phyloP scores from a whole-genome alignment of 352 stramenopile species.

The Phytophthora idaei region DNA sequence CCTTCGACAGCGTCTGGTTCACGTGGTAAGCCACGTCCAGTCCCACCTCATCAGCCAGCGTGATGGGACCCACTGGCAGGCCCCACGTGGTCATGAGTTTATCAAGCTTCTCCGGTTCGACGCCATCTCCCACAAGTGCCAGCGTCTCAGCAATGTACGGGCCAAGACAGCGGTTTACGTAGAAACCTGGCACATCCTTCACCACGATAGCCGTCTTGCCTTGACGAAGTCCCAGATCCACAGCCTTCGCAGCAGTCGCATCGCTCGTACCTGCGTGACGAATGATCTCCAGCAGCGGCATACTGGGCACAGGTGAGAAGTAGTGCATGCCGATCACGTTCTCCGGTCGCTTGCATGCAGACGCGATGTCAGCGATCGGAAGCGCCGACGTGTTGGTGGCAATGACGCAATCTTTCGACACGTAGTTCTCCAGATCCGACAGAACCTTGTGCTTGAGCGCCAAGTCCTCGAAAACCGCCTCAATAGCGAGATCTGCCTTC shows the following conservation, averaged over 20 bases:
- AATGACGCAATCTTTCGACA: conserved; percentile 95
- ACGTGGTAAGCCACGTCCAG: conserved; percentile 98
- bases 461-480: conserved; percentile 98
- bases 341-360: conserved; percentile 80
- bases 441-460: conserved; percentile 97
- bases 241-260: conserved; percentile 88
- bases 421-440: conserved; percentile 92
- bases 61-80: conserved; percentile 97
- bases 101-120: conserved; percentile 94
- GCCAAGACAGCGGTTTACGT: conserved; percentile 98
- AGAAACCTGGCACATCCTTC: conserved; percentile 99
- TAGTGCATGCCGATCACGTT: conserved; percentile 99
- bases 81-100: conserved; percentile 96
- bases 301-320: conserved; percentile 97
- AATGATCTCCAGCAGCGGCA: conserved; percentile 99
- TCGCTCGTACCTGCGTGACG: conserved; percentile 93
- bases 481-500: conserved; percentile 96
- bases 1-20: conserved; percentile 91
- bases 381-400: conserved; percentile 98
- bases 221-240: conserved; percentile 96
- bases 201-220: conserved; percentile 98
- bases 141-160: conserved; percentile 93
- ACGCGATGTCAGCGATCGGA: conserved; percentile 95
- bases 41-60: conserved; percentile 96
- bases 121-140: conserved; percentile 92